A percentile compares a stretch with the other conserved stretches of the same genome.
These are phyloP conservation scores for Lactarius pseudohatsudake DNA, from an alignment of 768 basidiomycete genomes.

Conservation along the genomic window DNA sequence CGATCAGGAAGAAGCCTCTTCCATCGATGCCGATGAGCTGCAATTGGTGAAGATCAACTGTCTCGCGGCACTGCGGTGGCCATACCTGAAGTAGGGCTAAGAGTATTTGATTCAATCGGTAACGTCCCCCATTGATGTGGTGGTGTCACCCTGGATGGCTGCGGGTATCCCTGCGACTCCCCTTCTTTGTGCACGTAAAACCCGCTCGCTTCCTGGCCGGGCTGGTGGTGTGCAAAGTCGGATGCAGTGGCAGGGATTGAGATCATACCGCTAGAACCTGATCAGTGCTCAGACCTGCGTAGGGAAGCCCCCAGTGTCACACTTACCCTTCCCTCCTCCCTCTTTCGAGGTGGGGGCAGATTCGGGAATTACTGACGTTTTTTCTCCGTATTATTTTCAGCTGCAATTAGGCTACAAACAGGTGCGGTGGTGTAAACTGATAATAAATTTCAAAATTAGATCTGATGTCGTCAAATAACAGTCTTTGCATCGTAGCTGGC, in stretches of 20 bases:
- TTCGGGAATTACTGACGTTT: slow-evolving; percentile 50
- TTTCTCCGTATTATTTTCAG: slow-evolving; percentile 40
- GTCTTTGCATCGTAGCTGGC: slow-evolving; percentile 88
- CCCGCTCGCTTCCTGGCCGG: slow-evolving; percentile 26
- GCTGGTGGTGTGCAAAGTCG: slow-evolving; percentile 33
- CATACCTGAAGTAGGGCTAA: slow-evolving; percentile 33
- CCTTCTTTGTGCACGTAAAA: slow-evolving; percentile 31
- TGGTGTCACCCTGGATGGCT: slow-evolving; percentile 73
- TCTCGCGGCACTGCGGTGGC: slow-evolving; percentile 35
- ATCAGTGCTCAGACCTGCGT: slow-evolving; percentile 97
- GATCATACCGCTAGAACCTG: slow-evolving; percentile 98
- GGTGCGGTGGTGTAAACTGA: slow-evolving; percentile 41
- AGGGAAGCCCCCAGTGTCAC: slow-evolving; percentile 88
- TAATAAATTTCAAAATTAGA: neutral
- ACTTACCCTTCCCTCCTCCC: slow-evolving; percentile 43
- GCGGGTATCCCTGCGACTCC: slow-evolving; percentile 73
- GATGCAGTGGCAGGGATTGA: slow-evolving; percentile 66
- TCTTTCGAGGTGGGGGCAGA: slow-evolving; percentile 41
- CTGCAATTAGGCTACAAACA: slow-evolving; percentile 78
- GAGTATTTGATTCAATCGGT: slow-evolving; percentile 53
- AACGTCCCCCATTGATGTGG: slow-evolving; percentile 60
- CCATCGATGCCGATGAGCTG: slow-evolving; percentile 48
- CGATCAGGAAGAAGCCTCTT: slow-evolving; percentile 33
- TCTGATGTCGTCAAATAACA: slow-evolving; percentile 34
- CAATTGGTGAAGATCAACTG: slow-evolving; percentile 52